A percentile compares a stretch with the other conserved stretches of the same genome.
Conservation (phyloP, 2,329 filamentous ascomycete genomes). For the Colletotrichum salicis region DNA sequence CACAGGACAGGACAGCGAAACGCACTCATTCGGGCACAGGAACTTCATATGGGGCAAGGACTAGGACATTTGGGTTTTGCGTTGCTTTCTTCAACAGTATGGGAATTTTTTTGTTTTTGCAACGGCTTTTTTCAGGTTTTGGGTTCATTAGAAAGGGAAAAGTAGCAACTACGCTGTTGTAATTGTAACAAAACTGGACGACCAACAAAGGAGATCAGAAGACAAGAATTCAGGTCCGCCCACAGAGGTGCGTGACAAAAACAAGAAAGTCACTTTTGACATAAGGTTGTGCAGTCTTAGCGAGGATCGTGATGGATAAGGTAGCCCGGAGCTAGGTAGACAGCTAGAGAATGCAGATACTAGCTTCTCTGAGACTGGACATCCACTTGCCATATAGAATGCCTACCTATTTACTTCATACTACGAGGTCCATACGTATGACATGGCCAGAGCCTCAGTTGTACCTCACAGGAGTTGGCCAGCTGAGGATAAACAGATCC, state of each 20-base stretch:
- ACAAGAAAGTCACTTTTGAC: constrained; percentile 7
- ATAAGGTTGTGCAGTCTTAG: neutral
- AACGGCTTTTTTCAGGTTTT: neutral
- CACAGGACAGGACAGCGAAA: constrained; percentile 9
- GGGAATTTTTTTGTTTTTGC: neutral
- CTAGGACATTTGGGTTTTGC: neutral
- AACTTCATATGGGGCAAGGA: constrained; percentile 12
- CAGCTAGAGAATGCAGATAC: neutral
- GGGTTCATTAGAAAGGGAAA: constrained; percentile 34
- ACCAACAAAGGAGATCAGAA: constrained; percentile 4
- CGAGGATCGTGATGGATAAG: neutral
- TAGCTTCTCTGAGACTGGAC: neutral
- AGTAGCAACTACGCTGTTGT: constrained; percentile 37
- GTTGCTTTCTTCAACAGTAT: neutral
- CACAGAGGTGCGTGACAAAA: constrained; percentile 1
- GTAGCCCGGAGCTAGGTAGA: neutral
- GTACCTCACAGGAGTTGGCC: no score
- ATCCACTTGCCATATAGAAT: neutral
- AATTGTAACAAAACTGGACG: constrained; percentile 36
- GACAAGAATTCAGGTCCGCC: constrained; percentile 3
- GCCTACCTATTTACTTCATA: neutral
- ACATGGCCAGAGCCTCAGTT: no score
- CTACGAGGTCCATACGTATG: neutral
- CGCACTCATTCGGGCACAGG: constrained; percentile 23
- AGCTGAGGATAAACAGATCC: neutral